These are phyloP conservation scores for Cairneyella variabilis DNA, from an alignment of 495 filamentous ascomycete species.

Conservation along the genomic window DNA sequence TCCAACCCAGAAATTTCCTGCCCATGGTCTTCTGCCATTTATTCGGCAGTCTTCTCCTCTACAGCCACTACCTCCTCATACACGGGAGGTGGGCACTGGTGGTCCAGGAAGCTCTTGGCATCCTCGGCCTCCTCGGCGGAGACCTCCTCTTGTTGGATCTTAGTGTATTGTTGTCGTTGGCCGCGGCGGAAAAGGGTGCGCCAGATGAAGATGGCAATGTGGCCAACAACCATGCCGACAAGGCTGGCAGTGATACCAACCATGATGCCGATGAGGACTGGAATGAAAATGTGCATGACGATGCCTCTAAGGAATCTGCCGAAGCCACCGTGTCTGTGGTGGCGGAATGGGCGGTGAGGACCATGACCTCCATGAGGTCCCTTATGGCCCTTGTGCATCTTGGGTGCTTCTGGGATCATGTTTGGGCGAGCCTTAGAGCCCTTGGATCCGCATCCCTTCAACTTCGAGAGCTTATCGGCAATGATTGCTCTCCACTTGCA, in stretches of 20 bases:
- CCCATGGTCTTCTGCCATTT: not conserved
- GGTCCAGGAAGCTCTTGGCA: constrained; percentile 15
- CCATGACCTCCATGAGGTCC: constrained; percentile 3
- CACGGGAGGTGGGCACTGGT: constrained; percentile 23
- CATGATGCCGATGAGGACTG: constrained; percentile 46
- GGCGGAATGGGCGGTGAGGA: constrained; percentile 15
- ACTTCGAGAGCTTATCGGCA: constrained; percentile 32
- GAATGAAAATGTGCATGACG: constrained; percentile 45
- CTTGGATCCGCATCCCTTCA: constrained; percentile 29
- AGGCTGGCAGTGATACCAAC: constrained; percentile 50
- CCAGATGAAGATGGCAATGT: constrained; percentile 42
- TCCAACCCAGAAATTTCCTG: not conserved
- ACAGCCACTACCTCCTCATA: constrained; percentile 19
- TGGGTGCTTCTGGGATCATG: not conserved
- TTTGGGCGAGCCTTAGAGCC: constrained; percentile 12
- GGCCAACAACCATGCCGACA: constrained; percentile 49
- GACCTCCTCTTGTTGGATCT: constrained; percentile 14
- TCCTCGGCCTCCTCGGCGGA: constrained; percentile 14
- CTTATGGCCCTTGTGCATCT: not conserved
- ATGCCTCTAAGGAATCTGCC: constrained; percentile 41
- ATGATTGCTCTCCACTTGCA: constrained; percentile 44
- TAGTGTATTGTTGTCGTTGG: not conserved
- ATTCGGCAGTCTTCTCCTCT: constrained; percentile 19
- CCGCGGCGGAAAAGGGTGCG: constrained; percentile 32
- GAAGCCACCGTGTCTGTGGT: constrained; percentile 32